Base-by-base conservation (phyloP, 1,284 basidiomycete species). In the Sporisorium reilianum region DNA sequence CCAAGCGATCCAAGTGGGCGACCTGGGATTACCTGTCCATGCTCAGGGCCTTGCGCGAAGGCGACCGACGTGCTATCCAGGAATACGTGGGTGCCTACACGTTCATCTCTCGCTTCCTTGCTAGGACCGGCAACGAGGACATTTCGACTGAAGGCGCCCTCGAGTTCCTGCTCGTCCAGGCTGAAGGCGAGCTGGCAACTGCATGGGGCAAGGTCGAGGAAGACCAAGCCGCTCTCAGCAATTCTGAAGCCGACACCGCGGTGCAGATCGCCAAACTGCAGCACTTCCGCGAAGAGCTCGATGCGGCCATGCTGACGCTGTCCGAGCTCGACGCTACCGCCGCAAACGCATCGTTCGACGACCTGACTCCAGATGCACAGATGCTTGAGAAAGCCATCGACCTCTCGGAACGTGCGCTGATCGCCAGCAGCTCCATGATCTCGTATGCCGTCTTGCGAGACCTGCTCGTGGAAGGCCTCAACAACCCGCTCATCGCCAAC, bases 51-150 rank as follows among this genome's bases (percentile, higher is more conserved):
- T 53, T 74, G 55, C 65, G 66, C 20, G 69, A 78, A 32, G 56
- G 59, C 16, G 88, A 90, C 76, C 56, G 87, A 18, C 87, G 88
- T 34, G 88, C 88, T 30, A 84, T 94, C 0, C 87, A 90, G 16
- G 87, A 85, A 38, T 87, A 94, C 10, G 85, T 91, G 11, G 80
- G 85, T 3, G 88, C 88, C 11, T 91, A 93, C 85, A 87, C 88
- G 73, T 88, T 90, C 61, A 87, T 94, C 10, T 88, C 85, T 87
- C 90, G 42, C 89, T 91, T 28, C 88, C 90, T 2, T 90, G 92
- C 75, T 42, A 68, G 60, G n/a, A 50, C 61, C n/a, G 44, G 54
- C 52, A 68, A 58, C 40, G 76, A 79, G 30, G 77, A 80, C 34
- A 58, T 64, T 11, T 62, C 77, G n/a, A 67, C 62, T 11, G 70